Evolutionary conservation across 805 yeast species (phyloP).

Genomic region (Saccharomyces mikatae): DNA sequence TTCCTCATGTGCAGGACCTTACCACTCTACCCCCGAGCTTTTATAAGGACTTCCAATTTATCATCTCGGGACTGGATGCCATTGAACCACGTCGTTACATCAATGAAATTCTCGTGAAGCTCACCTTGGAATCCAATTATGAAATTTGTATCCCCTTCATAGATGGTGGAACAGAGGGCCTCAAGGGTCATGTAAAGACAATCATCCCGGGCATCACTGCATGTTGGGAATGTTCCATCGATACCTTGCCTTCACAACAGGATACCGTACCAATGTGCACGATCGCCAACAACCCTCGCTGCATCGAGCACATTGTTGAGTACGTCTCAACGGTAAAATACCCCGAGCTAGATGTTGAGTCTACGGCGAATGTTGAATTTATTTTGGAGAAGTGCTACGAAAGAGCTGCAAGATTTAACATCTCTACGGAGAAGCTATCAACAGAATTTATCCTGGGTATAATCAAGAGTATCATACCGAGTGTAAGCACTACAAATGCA

Average conservation of each 20-base stretch:
- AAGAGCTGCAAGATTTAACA: constrained; percentile 60
- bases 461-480: constrained; percentile 85
- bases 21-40: constrained; percentile 56
- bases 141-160: constrained; percentile 55
- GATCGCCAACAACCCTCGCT: constrained; percentile 85
- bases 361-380: constrained; percentile 56
- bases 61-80: constrained; percentile 83
- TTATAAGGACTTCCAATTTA: constrained; percentile 58
- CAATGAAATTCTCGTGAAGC: constrained; percentile 54
- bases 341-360: constrained; percentile 61
- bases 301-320: constrained; percentile 91
- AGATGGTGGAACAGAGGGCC: constrained; percentile 95
- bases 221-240: constrained; percentile 88
- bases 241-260: constrained; percentile 50
- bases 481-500: constrained; percentile 91
- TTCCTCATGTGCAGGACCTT: constrained; percentile 57
- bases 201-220: constrained; percentile 79
- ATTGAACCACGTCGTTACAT: constrained; percentile 90
- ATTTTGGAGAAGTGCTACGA: constrained; percentile 44
- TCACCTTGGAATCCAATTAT: constrained; percentile 49
- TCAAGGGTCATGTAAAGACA: constrained; percentile 82
- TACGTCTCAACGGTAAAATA: constrained; percentile 77
- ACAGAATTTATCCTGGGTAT: constrained; percentile 71
- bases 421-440: constrained; percentile 57
- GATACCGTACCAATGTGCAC: constrained; percentile 83